Evolutionary conservation across 1,284 basidiomycete genomes (phyloP).

Genomic region (Leccinum laetum): DNA sequence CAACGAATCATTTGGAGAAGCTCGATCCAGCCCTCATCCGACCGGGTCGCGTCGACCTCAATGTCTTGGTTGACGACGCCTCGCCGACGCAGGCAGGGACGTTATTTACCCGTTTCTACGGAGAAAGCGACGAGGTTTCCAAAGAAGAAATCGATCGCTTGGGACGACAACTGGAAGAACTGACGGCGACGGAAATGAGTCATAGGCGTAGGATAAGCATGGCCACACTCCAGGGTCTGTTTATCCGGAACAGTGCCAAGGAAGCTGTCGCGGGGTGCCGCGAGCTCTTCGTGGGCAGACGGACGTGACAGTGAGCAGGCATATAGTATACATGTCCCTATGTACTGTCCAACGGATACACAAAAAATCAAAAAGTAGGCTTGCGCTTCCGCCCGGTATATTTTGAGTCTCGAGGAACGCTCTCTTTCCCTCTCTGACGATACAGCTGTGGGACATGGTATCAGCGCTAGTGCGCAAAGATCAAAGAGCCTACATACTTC

Average conservation of each 20-base stretch:
- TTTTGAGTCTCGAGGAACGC: slow-evolving; percentile 79
- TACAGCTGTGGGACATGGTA: slow-evolving; percentile 54
- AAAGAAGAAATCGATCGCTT: slow-evolving; percentile 42
- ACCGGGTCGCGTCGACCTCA: slow-evolving; percentile 92
- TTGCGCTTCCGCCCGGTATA: slow-evolving; percentile 79
- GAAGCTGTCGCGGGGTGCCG: slow-evolving; percentile 61
- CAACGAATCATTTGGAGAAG: slow-evolving; percentile 90
- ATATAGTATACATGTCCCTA: slow-evolving; percentile 10
- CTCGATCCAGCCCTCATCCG: slow-evolving; percentile 93
- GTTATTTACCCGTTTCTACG: slow-evolving; percentile 89
- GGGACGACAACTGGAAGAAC: slow-evolving; percentile 50
- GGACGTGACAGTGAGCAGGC: slow-evolving; percentile 21
- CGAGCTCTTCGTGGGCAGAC: slow-evolving; percentile 49
- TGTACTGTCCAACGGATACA: not conserved
- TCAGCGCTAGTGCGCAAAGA: not conserved
- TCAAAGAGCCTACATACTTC: slow-evolving; percentile 47
- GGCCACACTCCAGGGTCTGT: slow-evolving; percentile 91
- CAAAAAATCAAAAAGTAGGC: slow-evolving; percentile 53
- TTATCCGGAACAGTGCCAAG: slow-evolving; percentile 74
- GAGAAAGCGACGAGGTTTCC: slow-evolving; percentile 38
- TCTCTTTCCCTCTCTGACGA: slow-evolving; percentile 78
- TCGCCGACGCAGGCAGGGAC: slow-evolving; percentile 77
- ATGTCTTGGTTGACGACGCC: slow-evolving; percentile 87
- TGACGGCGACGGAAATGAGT: slow-evolving; percentile 53
- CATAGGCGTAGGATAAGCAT: slow-evolving; percentile 77